phyloP scores from a whole-genome alignment of 2,329 filamentous ascomycete genomes.

The Diaporthe velutina region DNA sequence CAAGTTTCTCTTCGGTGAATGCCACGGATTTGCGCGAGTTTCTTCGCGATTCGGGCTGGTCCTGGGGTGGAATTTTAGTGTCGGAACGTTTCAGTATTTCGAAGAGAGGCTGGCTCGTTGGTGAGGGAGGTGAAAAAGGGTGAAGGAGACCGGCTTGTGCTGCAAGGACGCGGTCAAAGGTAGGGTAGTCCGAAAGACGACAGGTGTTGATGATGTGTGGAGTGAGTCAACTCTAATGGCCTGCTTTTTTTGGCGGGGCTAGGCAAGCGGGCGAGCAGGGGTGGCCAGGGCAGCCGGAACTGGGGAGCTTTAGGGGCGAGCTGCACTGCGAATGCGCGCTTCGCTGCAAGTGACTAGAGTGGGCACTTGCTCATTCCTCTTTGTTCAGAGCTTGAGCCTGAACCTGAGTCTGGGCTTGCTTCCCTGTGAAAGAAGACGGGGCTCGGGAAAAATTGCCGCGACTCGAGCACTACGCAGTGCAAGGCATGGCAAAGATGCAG shows the following conservation, averaged over 20 bases:
- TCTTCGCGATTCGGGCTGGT: slow-evolving; percentile 67
- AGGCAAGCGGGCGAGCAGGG: slow-evolving; percentile 14
- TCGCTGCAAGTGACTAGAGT: neutral
- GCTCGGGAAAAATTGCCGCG: neutral
- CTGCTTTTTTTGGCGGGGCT: slow-evolving; percentile 40
- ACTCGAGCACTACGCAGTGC: slow-evolving; percentile 14
- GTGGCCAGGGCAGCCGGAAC: slow-evolving; percentile 18
- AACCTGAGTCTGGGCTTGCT: neutral
- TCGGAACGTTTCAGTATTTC: slow-evolving; percentile 2
- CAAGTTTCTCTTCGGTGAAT: slow-evolving; percentile 88
- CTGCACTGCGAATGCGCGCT: neutral
- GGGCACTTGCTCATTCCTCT: slow-evolving; percentile 13
- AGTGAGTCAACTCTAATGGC: slow-evolving; percentile 36
- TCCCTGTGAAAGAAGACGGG: neutral
- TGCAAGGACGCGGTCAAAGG: slow-evolving; percentile 7
- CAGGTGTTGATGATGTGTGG: slow-evolving; percentile 35
- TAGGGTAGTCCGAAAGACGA: slow-evolving; percentile 31
- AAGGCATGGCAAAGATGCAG: neutral
- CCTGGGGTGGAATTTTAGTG: slow-evolving; percentile 43
- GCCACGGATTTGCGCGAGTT: slow-evolving; percentile 89
- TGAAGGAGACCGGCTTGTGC: neutral
- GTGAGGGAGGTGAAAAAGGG: neutral
- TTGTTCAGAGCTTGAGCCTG: neutral
- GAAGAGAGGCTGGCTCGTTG: slow-evolving; percentile 28
- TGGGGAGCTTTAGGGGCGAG: neutral